phyloP scores from a whole-genome alignment of 2,329 filamentous ascomycete genomes.

The Cladophialophora psammophila region DNA sequence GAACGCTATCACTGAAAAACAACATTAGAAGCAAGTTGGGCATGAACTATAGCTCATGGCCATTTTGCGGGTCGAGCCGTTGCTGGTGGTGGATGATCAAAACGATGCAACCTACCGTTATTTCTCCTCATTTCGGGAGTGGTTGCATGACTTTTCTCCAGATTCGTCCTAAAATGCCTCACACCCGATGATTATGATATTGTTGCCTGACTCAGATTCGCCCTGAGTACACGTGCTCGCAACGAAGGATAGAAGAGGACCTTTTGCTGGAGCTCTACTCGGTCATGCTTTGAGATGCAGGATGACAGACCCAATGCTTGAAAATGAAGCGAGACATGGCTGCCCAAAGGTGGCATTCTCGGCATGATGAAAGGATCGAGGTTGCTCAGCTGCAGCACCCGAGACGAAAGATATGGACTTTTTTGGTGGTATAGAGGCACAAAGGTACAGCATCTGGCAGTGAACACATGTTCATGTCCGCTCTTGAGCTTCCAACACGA shows the following conservation, averaged over 20 bases:
- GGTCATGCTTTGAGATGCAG: not conserved
- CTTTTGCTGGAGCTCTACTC: not conserved
- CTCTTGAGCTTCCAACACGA: not conserved
- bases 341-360: slow-evolving; percentile 19
- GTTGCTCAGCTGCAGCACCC: slow-evolving; percentile 1
- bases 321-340: slow-evolving; percentile 29
- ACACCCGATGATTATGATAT: slow-evolving; percentile 20
- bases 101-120: slow-evolving; percentile 19
- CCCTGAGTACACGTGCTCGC: slow-evolving; percentile 15
- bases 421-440: slow-evolving; percentile 22
- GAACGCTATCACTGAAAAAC: not conserved
- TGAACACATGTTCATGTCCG: slow-evolving; percentile 33
- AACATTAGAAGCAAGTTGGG: slow-evolving; percentile 5
- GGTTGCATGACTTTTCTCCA: slow-evolving; percentile 25
- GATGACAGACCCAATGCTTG: slow-evolving; percentile 20
- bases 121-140: not conserved
- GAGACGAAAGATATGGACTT: not conserved
- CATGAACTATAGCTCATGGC: not conserved
- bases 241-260: slow-evolving; percentile 10
- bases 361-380: not conserved
- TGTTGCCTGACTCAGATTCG: slow-evolving; percentile 23
- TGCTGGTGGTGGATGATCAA: slow-evolving; percentile 23
- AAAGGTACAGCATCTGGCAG: slow-evolving; percentile 27
- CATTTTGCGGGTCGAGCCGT: slow-evolving; percentile 23
- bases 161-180: slow-evolving; percentile 33